Evolutionary conservation across 139 green algal genomes (phyloP), one percentile per base, ranked within the genome.

Genomic region (Tetratostichococcus sp.): DNA sequence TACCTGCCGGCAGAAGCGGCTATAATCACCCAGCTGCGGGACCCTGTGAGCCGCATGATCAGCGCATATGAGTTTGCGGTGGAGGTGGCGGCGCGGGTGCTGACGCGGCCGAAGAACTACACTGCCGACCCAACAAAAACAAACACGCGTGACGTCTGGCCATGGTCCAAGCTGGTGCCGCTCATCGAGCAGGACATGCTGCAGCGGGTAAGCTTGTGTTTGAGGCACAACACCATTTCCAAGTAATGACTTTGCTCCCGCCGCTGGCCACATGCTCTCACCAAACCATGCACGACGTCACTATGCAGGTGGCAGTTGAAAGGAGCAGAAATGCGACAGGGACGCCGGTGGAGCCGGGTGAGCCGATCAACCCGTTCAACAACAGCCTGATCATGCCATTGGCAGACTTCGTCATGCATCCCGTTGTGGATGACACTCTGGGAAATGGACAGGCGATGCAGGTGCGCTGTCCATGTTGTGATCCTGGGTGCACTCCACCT

Each of bases 51-150:
- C 21, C 85, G 94, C 5, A 74, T 97, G 22, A 70, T 98, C 3
- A 90, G 78, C 58, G 86, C 91, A 0, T 98, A 98, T 35, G 94
- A 98, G 80, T 98, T 98, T 82, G 78, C 85, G 0, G 72, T 90
- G 16, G 82, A 92, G 71, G 82, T 92, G 16, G 85, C 89, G 11
- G 77, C 84, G 0, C 67, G 84, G n/a, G 71, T 80, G 14, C 59
- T 85, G 57, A 68, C 3, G 42, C 69, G 32, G 57, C 30, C 16
- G 35, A 70, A 21, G n/a, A 70, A 58, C 21, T 59, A 85, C 26
- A 66, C 78, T 32, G 35, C 84, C 75, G 65, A 80, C 33, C 8
- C 70, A 69, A n/a, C 77, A 39, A 83, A 83, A 65, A 82, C 90
- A 30, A 86, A 80, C 26, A 97, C 92, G 0, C 76, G 88, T 25